Conservation (phyloP, 176 grass and related monocot genomes). For the Musa troglodytarum region DNA sequence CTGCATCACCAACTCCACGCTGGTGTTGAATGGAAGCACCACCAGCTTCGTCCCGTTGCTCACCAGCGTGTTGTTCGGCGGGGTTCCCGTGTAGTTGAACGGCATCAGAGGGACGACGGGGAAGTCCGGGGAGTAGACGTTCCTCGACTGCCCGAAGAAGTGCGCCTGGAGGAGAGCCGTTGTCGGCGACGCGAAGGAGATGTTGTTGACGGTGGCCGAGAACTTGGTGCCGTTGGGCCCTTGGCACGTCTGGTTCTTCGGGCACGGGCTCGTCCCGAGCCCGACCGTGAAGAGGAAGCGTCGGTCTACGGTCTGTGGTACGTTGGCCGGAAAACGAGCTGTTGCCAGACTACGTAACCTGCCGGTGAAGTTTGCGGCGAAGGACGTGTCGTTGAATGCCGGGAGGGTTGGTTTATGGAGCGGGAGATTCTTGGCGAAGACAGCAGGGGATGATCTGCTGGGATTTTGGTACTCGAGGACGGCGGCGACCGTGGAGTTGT, state of each 20-base stretch:
- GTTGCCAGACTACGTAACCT: constrained; percentile 64
- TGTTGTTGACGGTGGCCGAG: constrained; percentile 58
- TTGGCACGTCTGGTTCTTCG: constrained; percentile 51
- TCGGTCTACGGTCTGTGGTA: constrained; percentile 36
- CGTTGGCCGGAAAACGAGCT: constrained; percentile 38
- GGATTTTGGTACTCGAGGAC: constrained; percentile 47
- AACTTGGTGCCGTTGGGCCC: constrained; percentile 63
- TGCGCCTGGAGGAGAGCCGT: constrained; percentile 66
- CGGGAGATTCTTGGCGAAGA: constrained; percentile 30
- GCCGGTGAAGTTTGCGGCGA: constrained; percentile 47
- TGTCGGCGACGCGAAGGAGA: constrained; percentile 47
- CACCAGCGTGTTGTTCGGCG: constrained; percentile 58
- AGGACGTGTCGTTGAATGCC: constrained; percentile 49
- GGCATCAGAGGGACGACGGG: constrained; percentile 22
- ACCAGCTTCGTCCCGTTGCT: constrained; percentile 48
- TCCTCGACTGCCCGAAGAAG: constrained; percentile 46
- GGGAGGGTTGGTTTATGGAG: constrained; percentile 34
- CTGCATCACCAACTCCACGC: constrained; percentile 35
- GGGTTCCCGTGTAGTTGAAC: constrained; percentile 69
- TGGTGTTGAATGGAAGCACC: constrained; percentile 48
- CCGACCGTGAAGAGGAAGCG: constrained; percentile 71
- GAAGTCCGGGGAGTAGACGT: constrained; percentile 54
- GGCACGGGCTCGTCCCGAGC: constrained; percentile 48
- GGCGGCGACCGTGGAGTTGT: constrained; percentile 70
- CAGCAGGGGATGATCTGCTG: background rate